Percentiles rank a stretch among this genome's conserved stretches.
phyloP scores from a whole-genome alignment of 2,329 filamentous ascomycete genomes.

The Neocucurbitaria cava region DNA sequence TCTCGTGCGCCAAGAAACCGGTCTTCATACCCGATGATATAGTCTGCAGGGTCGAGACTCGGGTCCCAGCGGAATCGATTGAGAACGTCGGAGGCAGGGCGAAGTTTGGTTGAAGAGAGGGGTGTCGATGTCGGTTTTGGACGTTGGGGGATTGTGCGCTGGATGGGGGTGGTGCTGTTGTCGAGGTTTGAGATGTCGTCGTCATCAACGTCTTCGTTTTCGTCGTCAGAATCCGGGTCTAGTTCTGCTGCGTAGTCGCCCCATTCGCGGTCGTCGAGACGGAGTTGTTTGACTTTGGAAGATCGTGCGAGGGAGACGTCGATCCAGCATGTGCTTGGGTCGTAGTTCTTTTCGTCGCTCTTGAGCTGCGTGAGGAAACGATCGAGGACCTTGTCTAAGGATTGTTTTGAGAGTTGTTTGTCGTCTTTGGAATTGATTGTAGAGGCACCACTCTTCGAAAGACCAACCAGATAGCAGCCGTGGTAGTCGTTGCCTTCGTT shows the following conservation, averaged over 20 bases:
- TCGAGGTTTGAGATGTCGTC: conserved; percentile 26
- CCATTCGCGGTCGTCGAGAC: conserved; percentile 59
- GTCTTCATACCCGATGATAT: conserved; percentile 62
- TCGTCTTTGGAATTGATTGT: conserved; percentile 41
- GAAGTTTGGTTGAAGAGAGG: conserved; percentile 38
- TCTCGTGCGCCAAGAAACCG: conserved; percentile 60
- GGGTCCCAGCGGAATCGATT: conserved; percentile 60
- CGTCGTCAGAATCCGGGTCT: conserved; percentile 49
- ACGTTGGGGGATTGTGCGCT: conserved; percentile 26
- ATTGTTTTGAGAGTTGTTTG: conserved; percentile 51
- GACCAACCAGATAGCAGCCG: conserved; percentile 68
- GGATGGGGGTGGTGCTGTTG: conserved; percentile 1
- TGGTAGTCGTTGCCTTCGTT: conserved; percentile 58
- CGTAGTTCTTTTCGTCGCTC: conserved; percentile 45
- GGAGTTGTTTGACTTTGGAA: conserved; percentile 48
- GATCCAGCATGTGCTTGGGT: conserved; percentile 45
- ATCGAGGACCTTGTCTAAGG: conserved; percentile 49
- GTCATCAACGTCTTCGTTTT: conserved; percentile 30
- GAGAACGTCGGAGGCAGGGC: conserved; percentile 53
- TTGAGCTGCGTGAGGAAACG: conserved; percentile 46
- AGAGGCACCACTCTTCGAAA: conserved; percentile 44
- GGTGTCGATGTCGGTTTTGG: conserved; percentile 24
- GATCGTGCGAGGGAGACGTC: conserved; percentile 40
- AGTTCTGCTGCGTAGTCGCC: conserved; percentile 55
- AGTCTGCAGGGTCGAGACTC: conserved; percentile 53